These are phyloP conservation scores for Esteya vermicola DNA, from an alignment of 2,329 filamentous ascomycete genomes.

Conservation along the genomic window DNA sequence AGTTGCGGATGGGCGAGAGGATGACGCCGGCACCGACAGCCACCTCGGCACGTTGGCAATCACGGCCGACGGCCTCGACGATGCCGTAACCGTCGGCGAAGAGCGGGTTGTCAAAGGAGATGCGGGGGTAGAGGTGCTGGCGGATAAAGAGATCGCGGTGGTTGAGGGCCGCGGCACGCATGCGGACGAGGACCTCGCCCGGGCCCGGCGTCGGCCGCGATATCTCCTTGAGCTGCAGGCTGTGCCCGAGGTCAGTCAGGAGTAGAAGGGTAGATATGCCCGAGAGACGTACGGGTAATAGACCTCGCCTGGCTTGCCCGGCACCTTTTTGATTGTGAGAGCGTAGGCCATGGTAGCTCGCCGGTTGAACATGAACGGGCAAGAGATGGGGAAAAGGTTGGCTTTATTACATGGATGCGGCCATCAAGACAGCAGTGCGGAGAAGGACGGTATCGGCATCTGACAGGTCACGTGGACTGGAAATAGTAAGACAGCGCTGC, in stretches of 20 bases:
- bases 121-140: conserved; percentile 78
- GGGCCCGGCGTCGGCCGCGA: conserved; percentile 49
- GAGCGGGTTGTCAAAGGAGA: conserved; percentile 64
- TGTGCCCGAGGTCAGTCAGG: conserved; percentile 14
- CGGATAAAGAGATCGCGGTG: conserved; percentile 93
- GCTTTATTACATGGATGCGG: background rate
- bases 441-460: too few relatives aligned
- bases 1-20: conserved; percentile 64
- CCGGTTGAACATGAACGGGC: background rate
- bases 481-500: too few relatives aligned
- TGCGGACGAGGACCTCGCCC: conserved; percentile 57
- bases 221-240: conserved; percentile 45
- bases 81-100: conserved; percentile 71
- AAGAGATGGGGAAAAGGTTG: background rate
- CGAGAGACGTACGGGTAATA: conserved; percentile 55
- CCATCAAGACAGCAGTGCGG: too few relatives aligned
- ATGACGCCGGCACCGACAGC: conserved; percentile 55
- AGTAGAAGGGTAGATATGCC: background rate
- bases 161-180: conserved; percentile 75
- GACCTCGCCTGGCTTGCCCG: conserved; percentile 68
- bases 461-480: too few relatives aligned
- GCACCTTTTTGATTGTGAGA: conserved; percentile 52
- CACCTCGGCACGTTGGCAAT: conserved; percentile 19
- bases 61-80: conserved; percentile 50
- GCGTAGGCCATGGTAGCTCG: conserved; percentile 36